phyloP scores from a whole-genome alignment of 768 basidiomycete species.

The Leccinum ochraceum region DNA sequence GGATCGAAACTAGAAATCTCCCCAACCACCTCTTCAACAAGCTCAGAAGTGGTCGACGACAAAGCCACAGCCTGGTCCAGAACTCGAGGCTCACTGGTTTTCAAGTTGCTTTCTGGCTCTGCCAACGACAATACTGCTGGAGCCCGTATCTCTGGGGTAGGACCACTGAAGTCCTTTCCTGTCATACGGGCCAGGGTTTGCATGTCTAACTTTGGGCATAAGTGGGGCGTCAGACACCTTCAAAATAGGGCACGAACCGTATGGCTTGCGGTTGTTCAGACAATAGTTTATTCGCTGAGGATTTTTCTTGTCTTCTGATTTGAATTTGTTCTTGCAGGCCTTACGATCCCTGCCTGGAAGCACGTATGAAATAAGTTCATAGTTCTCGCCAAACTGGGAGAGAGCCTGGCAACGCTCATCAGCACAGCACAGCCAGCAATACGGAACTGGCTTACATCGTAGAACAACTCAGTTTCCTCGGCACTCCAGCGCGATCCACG shows the following conservation, averaged over 20 bases:
- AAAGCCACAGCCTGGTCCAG: constrained; percentile 27
- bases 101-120: constrained; percentile 18
- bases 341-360: constrained; percentile 84
- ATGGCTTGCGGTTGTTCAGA: constrained; percentile 73
- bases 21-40: constrained; percentile 32
- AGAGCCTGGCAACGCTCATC: constrained; percentile 64
- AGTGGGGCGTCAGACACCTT: neutral
- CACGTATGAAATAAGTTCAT: constrained; percentile 86
- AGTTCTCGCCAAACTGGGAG: constrained; percentile 88
- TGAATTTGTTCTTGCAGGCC: constrained; percentile 93
- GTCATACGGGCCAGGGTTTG: constrained; percentile 75
- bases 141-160: constrained; percentile 65
- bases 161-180: constrained; percentile 83
- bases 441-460: constrained; percentile 54
- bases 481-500: constrained; percentile 86
- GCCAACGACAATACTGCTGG: constrained; percentile 37
- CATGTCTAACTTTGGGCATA: constrained; percentile 52
- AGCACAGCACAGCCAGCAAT: constrained; percentile 4
- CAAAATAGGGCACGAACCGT: constrained; percentile 50
- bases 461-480: constrained; percentile 90
- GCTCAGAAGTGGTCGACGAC: constrained; percentile 36
- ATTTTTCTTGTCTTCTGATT: constrained; percentile 83
- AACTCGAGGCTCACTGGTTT: constrained; percentile 1
- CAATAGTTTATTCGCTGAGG: constrained; percentile 72
- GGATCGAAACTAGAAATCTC: constrained; percentile 29